Evolutionary conservation across 75 land plant genomes (phyloP).

Genomic region (Selaginella tamariscina): DNA sequence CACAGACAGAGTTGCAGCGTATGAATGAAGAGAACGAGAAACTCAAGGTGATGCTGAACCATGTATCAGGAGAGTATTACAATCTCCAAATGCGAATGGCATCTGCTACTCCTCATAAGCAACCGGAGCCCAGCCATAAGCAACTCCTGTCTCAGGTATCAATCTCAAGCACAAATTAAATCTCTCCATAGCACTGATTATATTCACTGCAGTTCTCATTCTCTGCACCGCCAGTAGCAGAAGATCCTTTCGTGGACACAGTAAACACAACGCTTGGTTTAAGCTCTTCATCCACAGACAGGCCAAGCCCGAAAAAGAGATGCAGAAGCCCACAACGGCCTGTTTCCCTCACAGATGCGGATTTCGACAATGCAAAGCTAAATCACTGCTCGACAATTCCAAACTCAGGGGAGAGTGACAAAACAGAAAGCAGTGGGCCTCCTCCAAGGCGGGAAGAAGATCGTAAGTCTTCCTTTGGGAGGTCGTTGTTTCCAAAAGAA

Average conservation of each 20-base stretch:
- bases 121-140: neutral
- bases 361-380: neutral
- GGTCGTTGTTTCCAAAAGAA: neutral
- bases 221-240: neutral
- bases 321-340: no score
- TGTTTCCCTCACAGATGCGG: neutral
- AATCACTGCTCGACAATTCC: neutral
- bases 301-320: neutral
- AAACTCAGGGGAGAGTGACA: neutral
- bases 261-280: neutral
- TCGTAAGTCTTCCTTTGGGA: no score
- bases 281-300: neutral
- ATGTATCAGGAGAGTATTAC: conserved; percentile 32
- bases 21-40: conserved; percentile 57
- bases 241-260: neutral
- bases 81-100: conserved; percentile 25
- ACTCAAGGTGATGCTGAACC: conserved; percentile 33
- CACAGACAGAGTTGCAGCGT: conserved; percentile 37
- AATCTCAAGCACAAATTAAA: no score
- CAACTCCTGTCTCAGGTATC: neutral
- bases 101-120: conserved; percentile 12
- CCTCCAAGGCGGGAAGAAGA: neutral
- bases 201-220: neutral
- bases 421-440: neutral
- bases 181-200: no score